Evolutionary conservation across 192 early-diverging fungal species (phyloP), one percentile per base, ranked within the genome.

Genomic region (Backusella sp.): DNA sequence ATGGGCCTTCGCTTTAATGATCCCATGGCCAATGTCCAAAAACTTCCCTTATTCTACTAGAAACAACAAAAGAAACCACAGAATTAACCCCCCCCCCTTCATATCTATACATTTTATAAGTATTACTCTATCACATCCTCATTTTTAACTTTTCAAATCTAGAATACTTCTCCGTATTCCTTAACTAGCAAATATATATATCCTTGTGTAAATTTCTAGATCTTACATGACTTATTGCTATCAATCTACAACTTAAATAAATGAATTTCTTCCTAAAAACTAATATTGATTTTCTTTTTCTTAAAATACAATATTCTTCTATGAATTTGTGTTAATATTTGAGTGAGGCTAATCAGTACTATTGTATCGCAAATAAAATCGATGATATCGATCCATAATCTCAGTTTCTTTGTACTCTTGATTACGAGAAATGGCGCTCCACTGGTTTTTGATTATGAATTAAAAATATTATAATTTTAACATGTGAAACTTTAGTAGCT

Each of bases 1-100:
- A 35, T 77, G 4, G 56, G 56, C 39, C 53, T 77, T 17, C 76
- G 76, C 11, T 77, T 77, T 53, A 77, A 77, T 65, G 70, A 77
- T 44, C 76, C 76, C 3, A 42, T 32, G 23, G 49, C 23, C 19
- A 72, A 77, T 42, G 76, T 34, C 11, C 70, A 72, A 34, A 77
- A 77, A 35, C 39, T 77, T 34, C 76, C 76, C n/a, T 66, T 77
- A 41, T 77, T 77, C 65, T 42, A 71, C 11, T 77, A 77, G 49
- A 52, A n/a, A 0, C 32, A 32, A 17, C 49, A 19, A 19, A 6
- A 6, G 17, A 52, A 19, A 52, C 1, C n/a, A 52, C 4, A 17
- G 19, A n/a, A 52, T 3, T 5, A 52, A 52, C 19, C 19, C 49
- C 4, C 14, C 30, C 30, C 1, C 30, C 32, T 32, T 52, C 17